These are phyloP conservation scores for Trypanosomatidae sp. DNA, from an alignment of 208 protist species.

Conservation along the genomic window DNA sequence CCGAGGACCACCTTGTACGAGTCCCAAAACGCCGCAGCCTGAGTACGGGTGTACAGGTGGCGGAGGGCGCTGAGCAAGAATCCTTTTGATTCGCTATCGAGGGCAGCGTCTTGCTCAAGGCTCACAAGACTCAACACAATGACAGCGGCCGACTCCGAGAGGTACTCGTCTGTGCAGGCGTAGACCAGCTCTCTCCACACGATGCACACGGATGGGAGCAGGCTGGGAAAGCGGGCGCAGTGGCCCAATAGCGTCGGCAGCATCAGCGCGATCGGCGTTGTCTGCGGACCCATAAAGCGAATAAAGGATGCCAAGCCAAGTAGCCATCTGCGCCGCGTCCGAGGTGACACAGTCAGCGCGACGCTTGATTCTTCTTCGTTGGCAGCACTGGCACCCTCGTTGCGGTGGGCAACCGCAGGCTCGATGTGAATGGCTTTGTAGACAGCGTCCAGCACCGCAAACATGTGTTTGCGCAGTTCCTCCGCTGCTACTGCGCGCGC, in stretches of 20 bases:
- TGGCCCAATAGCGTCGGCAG: conserved; percentile 69
- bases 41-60: conserved; percentile 41
- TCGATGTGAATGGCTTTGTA: conserved; percentile 42
- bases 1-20: conserved; percentile 64
- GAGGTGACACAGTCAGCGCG: conserved; percentile 20
- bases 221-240: conserved; percentile 32
- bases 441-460: conserved; percentile 36
- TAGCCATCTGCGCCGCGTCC: conserved; percentile 65
- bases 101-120: conserved; percentile 44
- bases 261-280: conserved; percentile 78
- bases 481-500: conserved; percentile 21
- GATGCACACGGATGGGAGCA: conserved; percentile 42
- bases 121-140: conserved; percentile 77
- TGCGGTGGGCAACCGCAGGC: conserved; percentile 9
- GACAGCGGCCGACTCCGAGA: conserved; percentile 57
- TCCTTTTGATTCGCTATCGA: conserved; percentile 21
- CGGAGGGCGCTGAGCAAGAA: conserved; percentile 38
- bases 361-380: conserved; percentile 1
- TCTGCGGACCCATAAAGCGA: conserved; percentile 60
- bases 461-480: conserved; percentile 35
- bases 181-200: conserved; percentile 72
- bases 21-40: conserved; percentile 53
- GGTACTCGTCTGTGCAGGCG: conserved; percentile 64
- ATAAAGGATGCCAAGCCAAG: conserved; percentile 61
- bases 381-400: not conserved